Evolutionary conservation across 2,329 filamentous ascomycete genomes (phyloP).

Genomic region (Aspergillus felis): DNA sequence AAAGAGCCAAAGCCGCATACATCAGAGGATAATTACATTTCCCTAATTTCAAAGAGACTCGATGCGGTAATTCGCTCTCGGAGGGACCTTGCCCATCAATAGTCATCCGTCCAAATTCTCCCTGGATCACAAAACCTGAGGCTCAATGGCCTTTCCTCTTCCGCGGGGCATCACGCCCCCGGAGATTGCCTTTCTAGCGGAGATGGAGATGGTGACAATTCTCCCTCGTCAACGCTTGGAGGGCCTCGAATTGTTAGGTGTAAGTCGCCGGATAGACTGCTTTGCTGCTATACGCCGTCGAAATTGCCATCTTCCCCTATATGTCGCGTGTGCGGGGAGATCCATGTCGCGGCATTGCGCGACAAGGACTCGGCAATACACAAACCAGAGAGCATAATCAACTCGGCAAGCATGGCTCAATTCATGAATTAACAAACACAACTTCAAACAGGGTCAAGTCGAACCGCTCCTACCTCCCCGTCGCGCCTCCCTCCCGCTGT

Average conservation of each 20-base stretch:
- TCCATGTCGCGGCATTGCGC: not conserved
- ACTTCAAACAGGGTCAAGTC: constrained; percentile 63
- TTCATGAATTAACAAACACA: constrained; percentile 7
- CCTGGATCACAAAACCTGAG: not conserved
- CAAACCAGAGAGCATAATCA: not conserved
- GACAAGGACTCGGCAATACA: not conserved
- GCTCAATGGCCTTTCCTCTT: constrained; percentile 57
- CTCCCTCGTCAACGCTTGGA: constrained; percentile 89
- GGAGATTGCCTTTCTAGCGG: constrained; percentile 90
- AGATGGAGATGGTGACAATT: constrained; percentile 95
- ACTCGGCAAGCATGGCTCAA: not conserved
- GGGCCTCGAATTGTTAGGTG: constrained; percentile 75
- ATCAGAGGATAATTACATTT: not conserved
- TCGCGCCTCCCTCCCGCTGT: constrained; percentile 75
- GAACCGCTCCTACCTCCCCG: constrained; percentile 75
- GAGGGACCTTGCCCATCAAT: not conserved
- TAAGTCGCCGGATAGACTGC: constrained; percentile 49
- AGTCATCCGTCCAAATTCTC: not conserved
- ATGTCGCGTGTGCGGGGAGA: not conserved
- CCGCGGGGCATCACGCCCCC: constrained; percentile 70
- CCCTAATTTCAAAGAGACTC: not conserved
- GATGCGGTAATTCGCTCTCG: not conserved
- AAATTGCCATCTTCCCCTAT: not conserved
- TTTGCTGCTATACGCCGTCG: not conserved
- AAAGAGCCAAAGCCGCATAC: not conserved